A percentile compares a stretch with the other conserved stretches of the same genome.
Conservation (phyloP, 345 rosid species). For the Arabidopsis arenosa region DNA sequence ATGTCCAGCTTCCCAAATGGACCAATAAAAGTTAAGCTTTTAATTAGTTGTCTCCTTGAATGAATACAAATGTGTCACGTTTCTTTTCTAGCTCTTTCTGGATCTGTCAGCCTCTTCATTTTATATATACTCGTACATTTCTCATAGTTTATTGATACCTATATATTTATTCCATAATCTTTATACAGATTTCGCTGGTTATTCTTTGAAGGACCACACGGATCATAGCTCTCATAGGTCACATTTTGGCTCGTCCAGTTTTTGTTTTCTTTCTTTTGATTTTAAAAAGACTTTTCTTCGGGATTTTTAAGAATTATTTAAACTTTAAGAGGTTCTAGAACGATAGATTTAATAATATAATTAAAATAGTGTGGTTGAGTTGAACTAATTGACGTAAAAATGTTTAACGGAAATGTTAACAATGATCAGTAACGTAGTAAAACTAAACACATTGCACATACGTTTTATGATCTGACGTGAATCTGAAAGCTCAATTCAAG, state of each 20-base stretch:
- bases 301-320: too few species aligned
- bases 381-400: not conserved
- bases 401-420: not conserved
- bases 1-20: constrained; percentile 32
- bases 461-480: not conserved
- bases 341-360: not conserved
- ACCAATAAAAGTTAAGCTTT: constrained; percentile 22
- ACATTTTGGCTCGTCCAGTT: not conserved
- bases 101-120: constrained; percentile 38
- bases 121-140: not conserved
- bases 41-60: constrained; percentile 41
- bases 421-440: too few species aligned
- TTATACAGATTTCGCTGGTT: constrained; percentile 16
- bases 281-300: too few species aligned
- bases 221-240: not conserved
- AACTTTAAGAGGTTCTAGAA: not conserved
- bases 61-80: constrained; percentile 39
- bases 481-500: not conserved
- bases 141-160: too few species aligned
- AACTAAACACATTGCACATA: too few species aligned
- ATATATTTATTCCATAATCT: not conserved
- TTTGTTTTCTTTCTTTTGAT: too few species aligned
- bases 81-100: constrained; percentile 44
- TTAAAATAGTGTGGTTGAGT: not conserved
- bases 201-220: constrained; percentile 23